phyloP scores from a whole-genome alignment of 768 basidiomycete genomes.

The Infundibulicybe gibba region DNA sequence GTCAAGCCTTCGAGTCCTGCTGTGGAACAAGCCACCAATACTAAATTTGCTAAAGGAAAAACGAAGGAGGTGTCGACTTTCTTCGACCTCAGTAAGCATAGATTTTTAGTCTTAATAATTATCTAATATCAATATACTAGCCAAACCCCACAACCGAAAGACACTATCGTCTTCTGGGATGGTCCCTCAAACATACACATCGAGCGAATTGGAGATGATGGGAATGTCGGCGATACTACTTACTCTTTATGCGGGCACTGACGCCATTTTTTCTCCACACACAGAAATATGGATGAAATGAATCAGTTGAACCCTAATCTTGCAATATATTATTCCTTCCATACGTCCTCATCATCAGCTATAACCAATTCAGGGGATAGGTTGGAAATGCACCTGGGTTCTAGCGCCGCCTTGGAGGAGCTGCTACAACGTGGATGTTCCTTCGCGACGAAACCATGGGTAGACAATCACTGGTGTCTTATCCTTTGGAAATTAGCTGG shows the following conservation, averaged over 20 bases:
- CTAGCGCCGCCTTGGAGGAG: conserved; percentile 52
- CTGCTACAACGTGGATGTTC: conserved; percentile 56
- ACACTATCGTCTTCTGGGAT: conserved; percentile 48
- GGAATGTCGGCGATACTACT: conserved; percentile 42
- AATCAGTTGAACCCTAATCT: conserved; percentile 49
- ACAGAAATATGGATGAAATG: conserved; percentile 49
- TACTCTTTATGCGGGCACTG: conserved; percentile 1
- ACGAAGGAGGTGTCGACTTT: conserved; percentile 14
- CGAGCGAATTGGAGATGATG: conserved; percentile 40
- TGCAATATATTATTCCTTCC: conserved; percentile 61
- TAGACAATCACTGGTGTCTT: conserved; percentile 87
- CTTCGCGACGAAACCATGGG: conserved; percentile 76
- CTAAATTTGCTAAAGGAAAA: conserved; percentile 6
- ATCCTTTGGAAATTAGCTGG: conserved; percentile 96
- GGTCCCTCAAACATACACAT: conserved; percentile 41
- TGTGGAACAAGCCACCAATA: conserved; percentile 5
- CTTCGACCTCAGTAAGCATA: conserved; percentile 43
- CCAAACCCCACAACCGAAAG: conserved; percentile 30
- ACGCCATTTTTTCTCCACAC: conserved; percentile 2
- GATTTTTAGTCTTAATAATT: not conserved
- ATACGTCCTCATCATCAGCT: conserved; percentile 24
- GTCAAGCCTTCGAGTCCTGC: conserved; percentile 5
- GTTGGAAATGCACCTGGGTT: conserved; percentile 28
- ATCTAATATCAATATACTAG: conserved; percentile 14
- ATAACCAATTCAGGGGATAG: conserved; percentile 11